Conservation (phyloP, 2,329 filamentous ascomycete genomes). For the Tolypocladium capitatum region DNA sequence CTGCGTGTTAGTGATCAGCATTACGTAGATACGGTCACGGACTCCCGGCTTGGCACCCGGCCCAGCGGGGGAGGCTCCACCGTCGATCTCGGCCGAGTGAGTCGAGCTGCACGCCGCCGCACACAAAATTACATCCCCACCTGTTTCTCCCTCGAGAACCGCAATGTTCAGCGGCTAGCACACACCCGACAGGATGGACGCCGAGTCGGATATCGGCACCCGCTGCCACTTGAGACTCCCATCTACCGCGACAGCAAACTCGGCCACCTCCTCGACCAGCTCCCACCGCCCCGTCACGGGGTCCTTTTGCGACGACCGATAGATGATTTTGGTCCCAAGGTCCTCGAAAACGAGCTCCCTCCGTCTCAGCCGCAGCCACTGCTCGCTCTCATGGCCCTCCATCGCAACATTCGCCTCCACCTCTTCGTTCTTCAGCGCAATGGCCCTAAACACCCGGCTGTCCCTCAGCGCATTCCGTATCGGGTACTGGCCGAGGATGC, state of each 20-base stretch:
- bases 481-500: conserved; percentile 26
- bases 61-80: too few species aligned
- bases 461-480: conserved; percentile 30
- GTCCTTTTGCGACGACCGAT: conserved; percentile 21
- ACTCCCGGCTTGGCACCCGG: too few species aligned
- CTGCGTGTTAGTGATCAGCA: too few species aligned
- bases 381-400: conserved; percentile 20
- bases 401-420: conserved; percentile 18
- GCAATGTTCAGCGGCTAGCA: conserved; percentile 5
- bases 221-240: conserved; percentile 20
- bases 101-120: not conserved
- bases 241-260: conserved; percentile 15
- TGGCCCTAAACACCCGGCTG: conserved; percentile 24
- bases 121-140: not conserved
- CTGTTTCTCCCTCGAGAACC: not conserved
- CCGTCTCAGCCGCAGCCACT: conserved; percentile 24
- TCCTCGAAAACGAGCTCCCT: conserved; percentile 26
- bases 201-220: conserved; percentile 22
- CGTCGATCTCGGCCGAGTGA: not conserved
- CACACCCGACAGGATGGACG: conserved; percentile 16
- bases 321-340: conserved; percentile 22
- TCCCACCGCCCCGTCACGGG: conserved; percentile 18
- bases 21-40: too few species aligned
- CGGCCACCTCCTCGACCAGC: conserved; percentile 23
- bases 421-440: conserved; percentile 23